Evolutionary conservation across 768 basidiomycete species (phyloP).

Genomic region (Mycena floridula): DNA sequence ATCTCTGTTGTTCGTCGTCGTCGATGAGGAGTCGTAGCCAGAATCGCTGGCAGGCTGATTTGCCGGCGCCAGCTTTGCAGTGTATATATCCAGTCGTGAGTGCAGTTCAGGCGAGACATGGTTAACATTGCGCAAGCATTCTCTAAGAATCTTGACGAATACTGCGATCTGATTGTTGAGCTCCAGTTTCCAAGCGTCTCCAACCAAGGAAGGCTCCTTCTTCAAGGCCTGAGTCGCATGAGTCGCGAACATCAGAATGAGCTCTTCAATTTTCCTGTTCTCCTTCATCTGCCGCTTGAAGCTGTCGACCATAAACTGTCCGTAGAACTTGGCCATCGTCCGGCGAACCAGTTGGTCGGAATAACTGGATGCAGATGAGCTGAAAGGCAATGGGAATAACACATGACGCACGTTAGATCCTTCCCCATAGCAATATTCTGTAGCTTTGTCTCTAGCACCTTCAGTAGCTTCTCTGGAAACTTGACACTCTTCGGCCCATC

Average conservation of each 20-base stretch:
- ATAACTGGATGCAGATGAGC: conserved; percentile 44
- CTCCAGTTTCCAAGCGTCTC: conserved; percentile 90
- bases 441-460: conserved; percentile 83
- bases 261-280: conserved; percentile 94
- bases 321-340: conserved; percentile 90
- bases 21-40: conserved; percentile 59
- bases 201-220: conserved; percentile 80
- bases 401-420: conserved; percentile 71
- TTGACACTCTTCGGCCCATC: conserved; percentile 82
- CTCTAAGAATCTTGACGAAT: conserved; percentile 82
- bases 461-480: conserved; percentile 91
- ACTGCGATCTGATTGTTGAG: conserved; percentile 87
- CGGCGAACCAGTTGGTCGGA: conserved; percentile 85
- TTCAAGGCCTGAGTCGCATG: conserved; percentile 82
- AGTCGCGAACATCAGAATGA: conserved; percentile 94
- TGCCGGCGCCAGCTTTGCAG: conserved; percentile 68
- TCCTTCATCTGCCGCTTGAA: conserved; percentile 93
- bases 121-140: conserved; percentile 65
- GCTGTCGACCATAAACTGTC: conserved; percentile 76
- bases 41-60: conserved; percentile 55
- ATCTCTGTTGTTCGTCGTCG: conserved; percentile 52
- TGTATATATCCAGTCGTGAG: conserved; percentile 77
- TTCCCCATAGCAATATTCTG: conserved; percentile 93
- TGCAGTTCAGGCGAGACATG: conserved; percentile 83
- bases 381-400: not conserved